Conservation (phyloP, 495 filamentous ascomycete genomes). For the Penicillium steckii region DNA sequence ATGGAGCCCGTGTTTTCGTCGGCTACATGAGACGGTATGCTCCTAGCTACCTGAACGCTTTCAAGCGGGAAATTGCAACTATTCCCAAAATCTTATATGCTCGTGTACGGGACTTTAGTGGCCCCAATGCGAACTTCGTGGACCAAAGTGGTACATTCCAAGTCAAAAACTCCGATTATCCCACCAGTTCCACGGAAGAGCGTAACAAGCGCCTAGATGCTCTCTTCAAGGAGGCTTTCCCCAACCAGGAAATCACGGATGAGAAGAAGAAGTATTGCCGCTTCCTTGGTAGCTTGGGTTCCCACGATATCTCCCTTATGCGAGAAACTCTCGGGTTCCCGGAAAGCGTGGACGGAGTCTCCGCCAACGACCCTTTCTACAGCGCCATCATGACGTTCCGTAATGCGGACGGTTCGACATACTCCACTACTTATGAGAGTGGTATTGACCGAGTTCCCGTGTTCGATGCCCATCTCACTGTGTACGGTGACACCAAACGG, state of each 20-base stretch:
- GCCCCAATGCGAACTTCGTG: constrained; percentile 47
- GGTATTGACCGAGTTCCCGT: not conserved
- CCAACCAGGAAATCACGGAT: constrained; percentile 16
- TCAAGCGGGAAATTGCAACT: constrained; percentile 36
- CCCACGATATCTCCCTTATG: constrained; percentile 51
- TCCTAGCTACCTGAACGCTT: constrained; percentile 37
- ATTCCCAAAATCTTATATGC: constrained; percentile 44
- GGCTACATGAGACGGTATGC: constrained; percentile 55
- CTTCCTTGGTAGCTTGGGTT: constrained; percentile 41
- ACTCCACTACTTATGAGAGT: constrained; percentile 17
- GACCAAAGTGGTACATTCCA: constrained; percentile 48
- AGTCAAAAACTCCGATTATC: constrained; percentile 30
- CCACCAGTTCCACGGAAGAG: constrained; percentile 18
- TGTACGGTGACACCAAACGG: constrained; percentile 43
- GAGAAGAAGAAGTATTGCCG: constrained; percentile 32
- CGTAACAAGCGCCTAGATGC: constrained; percentile 17
- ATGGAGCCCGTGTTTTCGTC: constrained; percentile 41
- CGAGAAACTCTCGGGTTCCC: constrained; percentile 44
- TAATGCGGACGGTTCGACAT: constrained; percentile 16
- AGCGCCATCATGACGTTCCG: constrained; percentile 32
- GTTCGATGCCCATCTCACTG: constrained; percentile 50
- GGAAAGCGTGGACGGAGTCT: constrained; percentile 32
- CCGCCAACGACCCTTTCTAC: constrained; percentile 33
- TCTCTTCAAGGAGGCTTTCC: constrained; percentile 25
- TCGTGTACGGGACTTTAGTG: constrained; percentile 45